A percentile compares a stretch with the other conserved stretches of the same genome.
Conservation (phyloP, 345 rosid genomes). For the Geranium rotundifolium region DNA sequence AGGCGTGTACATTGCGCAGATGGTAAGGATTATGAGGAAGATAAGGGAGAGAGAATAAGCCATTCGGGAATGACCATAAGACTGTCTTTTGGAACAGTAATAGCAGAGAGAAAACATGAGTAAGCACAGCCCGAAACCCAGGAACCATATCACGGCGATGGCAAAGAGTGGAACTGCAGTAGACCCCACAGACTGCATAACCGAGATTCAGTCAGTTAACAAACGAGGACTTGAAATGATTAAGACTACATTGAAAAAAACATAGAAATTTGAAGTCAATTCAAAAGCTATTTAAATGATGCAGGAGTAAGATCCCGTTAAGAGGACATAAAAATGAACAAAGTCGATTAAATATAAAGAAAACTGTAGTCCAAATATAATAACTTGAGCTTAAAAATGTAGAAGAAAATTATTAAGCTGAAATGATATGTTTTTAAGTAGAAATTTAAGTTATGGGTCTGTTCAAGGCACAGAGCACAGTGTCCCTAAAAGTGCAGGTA, state of each 20-base stretch:
- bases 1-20: conserved; percentile 46
- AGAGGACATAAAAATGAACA: too few species aligned
- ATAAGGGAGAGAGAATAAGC: conserved; percentile 64
- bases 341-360: too few species aligned
- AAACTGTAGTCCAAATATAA: too few species aligned
- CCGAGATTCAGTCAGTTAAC: background rate
- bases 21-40: conserved; percentile 52
- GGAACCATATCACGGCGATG: conserved; percentile 60
- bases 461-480: too few species aligned
- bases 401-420: too few species aligned
- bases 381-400: too few species aligned
- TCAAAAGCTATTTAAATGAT: too few species aligned
- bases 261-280: background rate
- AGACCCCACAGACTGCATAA: conserved; percentile 72
- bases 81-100: conserved; percentile 34
- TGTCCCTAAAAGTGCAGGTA: too few species aligned
- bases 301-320: too few species aligned
- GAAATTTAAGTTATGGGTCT: too few species aligned
- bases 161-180: conserved; percentile 68
- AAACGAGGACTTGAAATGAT: background rate
- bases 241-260: background rate
- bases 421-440: too few species aligned
- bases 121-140: conserved; percentile 61
- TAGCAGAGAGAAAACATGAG: conserved; percentile 34
- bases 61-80: conserved; percentile 45